These are phyloP conservation scores for Drechslerella stenobrocha DNA, from an alignment of 2,329 filamentous ascomycete species.

Conservation along the genomic window DNA sequence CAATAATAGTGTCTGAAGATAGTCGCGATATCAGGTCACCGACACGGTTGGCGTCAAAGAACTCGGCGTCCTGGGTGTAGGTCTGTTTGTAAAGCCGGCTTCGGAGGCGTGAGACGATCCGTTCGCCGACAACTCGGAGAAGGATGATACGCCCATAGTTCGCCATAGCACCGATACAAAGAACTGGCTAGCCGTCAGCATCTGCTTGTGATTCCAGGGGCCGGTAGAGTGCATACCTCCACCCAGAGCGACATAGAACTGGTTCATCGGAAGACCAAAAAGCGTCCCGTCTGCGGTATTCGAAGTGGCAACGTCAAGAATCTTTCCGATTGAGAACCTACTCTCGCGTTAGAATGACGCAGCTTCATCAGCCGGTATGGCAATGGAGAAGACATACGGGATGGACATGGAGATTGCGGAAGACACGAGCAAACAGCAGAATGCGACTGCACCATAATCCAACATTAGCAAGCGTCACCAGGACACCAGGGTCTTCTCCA, in stretches of 20 bases:
- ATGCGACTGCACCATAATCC: conserved; percentile 63
- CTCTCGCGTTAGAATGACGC: conserved; percentile 9
- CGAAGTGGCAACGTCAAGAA: conserved; percentile 87
- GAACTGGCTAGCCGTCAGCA: conserved; percentile 58
- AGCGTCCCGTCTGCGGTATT: conserved; percentile 67
- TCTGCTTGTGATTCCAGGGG: conserved; percentile 46
- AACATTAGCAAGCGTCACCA: conserved; percentile 17
- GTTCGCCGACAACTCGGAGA: conserved; percentile 88
- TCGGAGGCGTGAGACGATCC: conserved; percentile 85
- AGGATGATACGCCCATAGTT: conserved; percentile 95
- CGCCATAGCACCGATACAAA: conserved; percentile 80
- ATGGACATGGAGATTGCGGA: conserved; percentile 94
- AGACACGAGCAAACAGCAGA: conserved; percentile 82
- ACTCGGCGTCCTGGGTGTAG: conserved; percentile 96
- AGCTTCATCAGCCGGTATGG: not conserved
- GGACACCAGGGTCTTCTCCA: not conserved
- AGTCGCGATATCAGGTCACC: conserved; percentile 94
- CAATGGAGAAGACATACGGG: conserved; percentile 58
- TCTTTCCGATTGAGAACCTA: conserved; percentile 86
- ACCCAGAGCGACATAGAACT: conserved; percentile 84
- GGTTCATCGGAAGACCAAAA: conserved; percentile 79
- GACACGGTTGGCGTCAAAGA: conserved; percentile 96
- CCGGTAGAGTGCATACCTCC: conserved; percentile 43
- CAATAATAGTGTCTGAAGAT: conserved; percentile 94
- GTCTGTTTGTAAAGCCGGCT: conserved; percentile 89